Evolutionary conservation across 208 protist species (phyloP).

Genomic region (Lotmaria passim): DNA sequence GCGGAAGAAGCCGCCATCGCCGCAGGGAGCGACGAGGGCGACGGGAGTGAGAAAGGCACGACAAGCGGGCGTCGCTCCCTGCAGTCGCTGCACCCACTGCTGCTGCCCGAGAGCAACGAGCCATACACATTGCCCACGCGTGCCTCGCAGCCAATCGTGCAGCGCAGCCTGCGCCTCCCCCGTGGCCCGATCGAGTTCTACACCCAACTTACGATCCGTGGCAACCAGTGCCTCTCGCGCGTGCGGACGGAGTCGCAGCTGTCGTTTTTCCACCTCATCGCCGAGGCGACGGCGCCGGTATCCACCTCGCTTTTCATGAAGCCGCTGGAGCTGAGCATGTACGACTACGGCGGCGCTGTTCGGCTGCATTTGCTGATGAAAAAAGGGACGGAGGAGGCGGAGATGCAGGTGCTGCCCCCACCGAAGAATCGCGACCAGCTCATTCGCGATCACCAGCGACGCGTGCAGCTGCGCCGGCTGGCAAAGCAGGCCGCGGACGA

Average conservation of each 20-base stretch:
- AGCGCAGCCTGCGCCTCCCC: constrained; percentile 28
- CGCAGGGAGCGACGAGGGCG: neutral
- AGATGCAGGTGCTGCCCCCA: constrained; percentile 45
- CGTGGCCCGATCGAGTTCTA: constrained; percentile 35
- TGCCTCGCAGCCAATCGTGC: constrained; percentile 19
- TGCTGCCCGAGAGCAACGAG: constrained; percentile 1
- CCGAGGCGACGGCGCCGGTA: constrained; percentile 43
- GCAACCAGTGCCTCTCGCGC: constrained; percentile 36
- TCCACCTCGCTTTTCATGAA: constrained; percentile 51
- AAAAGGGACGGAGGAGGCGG: constrained; percentile 22
- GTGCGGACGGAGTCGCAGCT: constrained; percentile 35
- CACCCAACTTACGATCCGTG: constrained; percentile 39
- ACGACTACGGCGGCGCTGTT: constrained; percentile 58
- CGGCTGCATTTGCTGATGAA: constrained; percentile 38
- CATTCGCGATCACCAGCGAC: constrained; percentile 31
- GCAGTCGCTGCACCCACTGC: neutral
- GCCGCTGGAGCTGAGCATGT: constrained; percentile 39
- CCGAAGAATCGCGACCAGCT: constrained; percentile 38
- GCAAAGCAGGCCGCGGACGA: neutral
- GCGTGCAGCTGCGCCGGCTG: constrained; percentile 24
- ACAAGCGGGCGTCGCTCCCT: neutral
- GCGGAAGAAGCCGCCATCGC: constrained; percentile 14
- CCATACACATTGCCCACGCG: constrained; percentile 24
- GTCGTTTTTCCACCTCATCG: constrained; percentile 41
- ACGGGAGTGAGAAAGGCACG: neutral